phyloP scores from a whole-genome alignment of 1,284 basidiomycete species.

The Athelia psychrophila region DNA sequence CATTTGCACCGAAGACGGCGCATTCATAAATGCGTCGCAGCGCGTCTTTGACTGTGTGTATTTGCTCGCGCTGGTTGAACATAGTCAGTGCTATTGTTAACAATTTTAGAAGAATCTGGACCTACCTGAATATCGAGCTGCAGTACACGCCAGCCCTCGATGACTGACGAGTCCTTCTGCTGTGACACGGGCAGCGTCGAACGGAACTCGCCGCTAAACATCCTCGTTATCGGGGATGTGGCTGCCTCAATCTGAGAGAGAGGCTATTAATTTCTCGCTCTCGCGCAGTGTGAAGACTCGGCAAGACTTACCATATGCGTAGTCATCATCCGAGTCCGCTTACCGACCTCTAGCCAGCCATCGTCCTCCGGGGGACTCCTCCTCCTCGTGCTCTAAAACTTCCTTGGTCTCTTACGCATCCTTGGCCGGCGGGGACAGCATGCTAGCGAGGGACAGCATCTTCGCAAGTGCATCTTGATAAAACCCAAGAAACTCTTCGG shows the following conservation, averaged over 20 bases:
- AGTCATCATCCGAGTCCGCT: slow-evolving; percentile 81
- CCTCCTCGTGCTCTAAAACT: slow-evolving; percentile 45
- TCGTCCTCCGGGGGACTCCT: slow-evolving; percentile 47
- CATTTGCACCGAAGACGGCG: slow-evolving; percentile 82
- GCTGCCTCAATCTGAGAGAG: slow-evolving; percentile 68
- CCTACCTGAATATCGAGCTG: slow-evolving; percentile 85
- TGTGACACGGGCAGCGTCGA: slow-evolving; percentile 81
- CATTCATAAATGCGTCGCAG: slow-evolving; percentile 75
- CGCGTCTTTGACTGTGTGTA: slow-evolving; percentile 83
- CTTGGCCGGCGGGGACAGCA: slow-evolving; percentile 34
- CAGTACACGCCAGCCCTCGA: slow-evolving; percentile 92
- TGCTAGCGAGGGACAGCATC: slow-evolving; percentile 62
- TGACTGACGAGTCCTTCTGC: slow-evolving; percentile 83
- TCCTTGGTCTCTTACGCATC: slow-evolving; percentile 22
- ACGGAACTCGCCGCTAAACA: slow-evolving; percentile 95
- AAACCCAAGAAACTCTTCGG: slow-evolving; percentile 98
- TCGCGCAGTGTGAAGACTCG: slow-evolving; percentile 3
- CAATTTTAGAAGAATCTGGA: not conserved
- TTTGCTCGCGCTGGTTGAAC: slow-evolving; percentile 57
- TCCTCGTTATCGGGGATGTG: slow-evolving; percentile 87
- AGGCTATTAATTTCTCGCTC: not conserved
- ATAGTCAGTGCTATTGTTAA: slow-evolving; percentile 5
- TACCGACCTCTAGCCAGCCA: slow-evolving; percentile 93
- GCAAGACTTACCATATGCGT: slow-evolving; percentile 68
- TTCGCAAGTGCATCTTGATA: slow-evolving; percentile 96